A percentile compares a stretch with the other conserved stretches of the same genome.
Evolutionary conservation across 2,329 filamentous ascomycete species (phyloP).

Genomic region (Fusarium sp.): DNA sequence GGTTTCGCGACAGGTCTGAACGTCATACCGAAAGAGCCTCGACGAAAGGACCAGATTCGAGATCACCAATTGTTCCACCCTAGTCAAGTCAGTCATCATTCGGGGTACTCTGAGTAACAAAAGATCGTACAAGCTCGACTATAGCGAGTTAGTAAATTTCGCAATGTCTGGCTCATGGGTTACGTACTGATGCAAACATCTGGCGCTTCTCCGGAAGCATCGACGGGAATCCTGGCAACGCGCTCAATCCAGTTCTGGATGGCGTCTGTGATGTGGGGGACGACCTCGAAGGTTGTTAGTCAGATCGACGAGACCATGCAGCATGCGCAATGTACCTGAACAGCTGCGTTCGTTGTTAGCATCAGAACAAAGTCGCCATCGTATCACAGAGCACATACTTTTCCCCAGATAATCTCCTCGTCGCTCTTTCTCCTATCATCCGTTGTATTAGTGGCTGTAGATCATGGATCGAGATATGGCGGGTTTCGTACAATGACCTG

Average conservation of each 20-base stretch:
- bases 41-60: conserved; percentile 89
- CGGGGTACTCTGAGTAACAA: neutral
- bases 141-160: conserved; percentile 7
- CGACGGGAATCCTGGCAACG: conserved; percentile 86
- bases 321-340: conserved; percentile 22
- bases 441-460: neutral
- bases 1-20: neutral
- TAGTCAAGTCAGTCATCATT: conserved; percentile 4
- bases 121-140: conserved; percentile 32
- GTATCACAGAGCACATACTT: conserved; percentile 14
- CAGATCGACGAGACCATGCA: neutral
- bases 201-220: conserved; percentile 83
- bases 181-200: conserved; percentile 90
- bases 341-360: conserved; percentile 23
- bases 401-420: conserved; percentile 63
- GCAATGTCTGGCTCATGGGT: neutral
- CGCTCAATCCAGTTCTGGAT: conserved; percentile 89
- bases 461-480: neutral
- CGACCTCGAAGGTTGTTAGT: conserved; percentile 52
- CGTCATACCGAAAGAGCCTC: conserved; percentile 75
- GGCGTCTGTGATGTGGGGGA: conserved; percentile 91
- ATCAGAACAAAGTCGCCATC: neutral
- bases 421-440: conserved; percentile 67
- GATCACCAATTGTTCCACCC: conserved; percentile 80
- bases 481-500: conserved; percentile 78